phyloP scores from a whole-genome alignment of 352 stramenopile species.

The Globisporangium nagaii region DNA sequence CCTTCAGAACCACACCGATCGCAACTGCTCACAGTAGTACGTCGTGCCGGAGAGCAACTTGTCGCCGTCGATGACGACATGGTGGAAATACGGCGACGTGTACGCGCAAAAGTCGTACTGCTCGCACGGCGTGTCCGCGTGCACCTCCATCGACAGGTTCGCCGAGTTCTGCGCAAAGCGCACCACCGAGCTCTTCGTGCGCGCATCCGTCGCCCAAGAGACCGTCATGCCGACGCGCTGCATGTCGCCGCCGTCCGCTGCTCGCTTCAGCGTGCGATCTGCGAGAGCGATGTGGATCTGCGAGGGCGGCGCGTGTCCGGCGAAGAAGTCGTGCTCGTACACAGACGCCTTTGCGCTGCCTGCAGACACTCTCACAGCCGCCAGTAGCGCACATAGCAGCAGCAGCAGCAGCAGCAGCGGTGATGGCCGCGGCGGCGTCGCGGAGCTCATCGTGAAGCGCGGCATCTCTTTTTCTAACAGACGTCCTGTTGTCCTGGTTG shows the following conservation, averaged over 20 bases:
- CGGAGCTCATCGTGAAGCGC: no score
- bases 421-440: no score
- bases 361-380: neutral
- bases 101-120: constrained; percentile 54
- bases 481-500: neutral
- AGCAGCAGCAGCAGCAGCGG: neutral
- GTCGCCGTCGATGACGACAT: constrained; percentile 28
- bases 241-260: neutral
- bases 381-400: neutral
- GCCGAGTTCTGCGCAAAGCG: constrained; percentile 13
- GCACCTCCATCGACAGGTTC: constrained; percentile 5
- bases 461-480: neutral
- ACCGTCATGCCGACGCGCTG: constrained; percentile 19
- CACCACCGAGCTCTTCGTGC: constrained; percentile 14
- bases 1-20: neutral
- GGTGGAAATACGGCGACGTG: constrained; percentile 42
- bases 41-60: constrained; percentile 24
- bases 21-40: constrained; percentile 38
- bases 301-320: constrained; percentile 1
- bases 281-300: constrained; percentile 28
- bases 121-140: constrained; percentile 4
- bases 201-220: constrained; percentile 19
- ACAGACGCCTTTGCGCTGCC: neutral
- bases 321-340: constrained; percentile 8
- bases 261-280: neutral